Base-by-base conservation (phyloP, 805 yeast species). In the Starmera amethionina region DNA sequence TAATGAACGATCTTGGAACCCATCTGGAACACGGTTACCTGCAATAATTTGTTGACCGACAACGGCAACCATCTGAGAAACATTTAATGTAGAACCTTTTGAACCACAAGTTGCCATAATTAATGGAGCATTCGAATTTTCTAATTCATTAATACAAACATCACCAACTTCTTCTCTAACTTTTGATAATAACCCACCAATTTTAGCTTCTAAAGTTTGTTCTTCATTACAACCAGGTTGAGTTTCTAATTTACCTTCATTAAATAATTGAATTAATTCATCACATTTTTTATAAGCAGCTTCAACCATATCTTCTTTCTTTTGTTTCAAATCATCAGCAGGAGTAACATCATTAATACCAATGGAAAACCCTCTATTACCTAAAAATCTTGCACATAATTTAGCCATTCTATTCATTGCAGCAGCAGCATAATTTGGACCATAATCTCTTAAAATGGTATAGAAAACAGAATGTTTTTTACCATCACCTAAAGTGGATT, bases 321-420 rank as follows among this genome's bases (percentile, higher is more conserved):
- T 82, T 27, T 65, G 62, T 49, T 76, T 83, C 60, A 93, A 74
- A 38, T 82, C 81, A 8, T 59, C 64, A 29, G 94, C 95, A 1
- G 99, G 98, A 2, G 96, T 93, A 34, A 93, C 99, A 64, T 93
- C 99, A 51, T 81, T 82, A 52, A 93, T 89, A 64, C 99, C 99
- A 58, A 93, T 94, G 1, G 96, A 87, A 54, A 93, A 93, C 0
- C 99, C 99, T 42, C 97, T 72, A 55, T 89, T 86, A 45, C 97
- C 99, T 55, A 93, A 68, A 60, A 65, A 93, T 54, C 99, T 71
- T 1, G 99, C 97, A 71, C 97, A 89, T 52, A 94, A 65, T 64
- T 94, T 94, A n/a, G 99, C 96, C 97, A 93, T 89, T 59, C 98
- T 72, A 62, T 94, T 90, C 98, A 93, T 93, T 6, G 97, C 96